Evolutionary conservation across 306 rosid species (phyloP).

Genomic region (Purshia tridentata): DNA sequence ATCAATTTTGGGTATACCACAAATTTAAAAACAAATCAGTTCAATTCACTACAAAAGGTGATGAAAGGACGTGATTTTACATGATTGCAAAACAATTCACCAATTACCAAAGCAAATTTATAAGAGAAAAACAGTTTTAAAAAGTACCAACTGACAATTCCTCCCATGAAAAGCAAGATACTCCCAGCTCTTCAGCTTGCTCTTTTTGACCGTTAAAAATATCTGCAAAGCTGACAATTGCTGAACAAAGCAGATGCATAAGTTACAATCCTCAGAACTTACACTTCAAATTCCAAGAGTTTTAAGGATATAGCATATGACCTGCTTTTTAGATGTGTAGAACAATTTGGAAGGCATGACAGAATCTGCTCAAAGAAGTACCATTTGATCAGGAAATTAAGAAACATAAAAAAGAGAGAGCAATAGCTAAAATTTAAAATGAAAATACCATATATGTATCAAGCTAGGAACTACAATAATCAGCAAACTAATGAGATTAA

Average conservation of each 20-base stretch:
- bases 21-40: too few relatives aligned
- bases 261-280: slow-evolving; percentile 17
- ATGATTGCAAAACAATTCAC: not conserved
- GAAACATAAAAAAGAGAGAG: too few relatives aligned
- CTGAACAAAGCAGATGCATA: slow-evolving; percentile 39
- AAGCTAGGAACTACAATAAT: not conserved
- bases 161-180: slow-evolving; percentile 79
- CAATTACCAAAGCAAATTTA: slow-evolving; percentile 4
- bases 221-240: slow-evolving; percentile 74
- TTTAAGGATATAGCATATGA: slow-evolving; percentile 19
- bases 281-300: slow-evolving; percentile 6
- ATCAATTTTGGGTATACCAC: too few relatives aligned
- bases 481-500: not conserved
- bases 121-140: slow-evolving; percentile 7
- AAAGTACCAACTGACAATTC: slow-evolving; percentile 73
- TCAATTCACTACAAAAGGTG: not conserved
- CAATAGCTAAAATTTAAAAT: not conserved
- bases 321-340: slow-evolving; percentile 70
- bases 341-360: slow-evolving; percentile 72
- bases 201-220: slow-evolving; percentile 65
- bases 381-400: not conserved
- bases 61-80: not conserved
- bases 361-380: slow-evolving; percentile 61
- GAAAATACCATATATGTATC: not conserved
- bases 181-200: slow-evolving; percentile 75